These are phyloP conservation scores for Ogataea sp. DNA, from an alignment of 805 yeast species.

Conservation along the genomic window DNA sequence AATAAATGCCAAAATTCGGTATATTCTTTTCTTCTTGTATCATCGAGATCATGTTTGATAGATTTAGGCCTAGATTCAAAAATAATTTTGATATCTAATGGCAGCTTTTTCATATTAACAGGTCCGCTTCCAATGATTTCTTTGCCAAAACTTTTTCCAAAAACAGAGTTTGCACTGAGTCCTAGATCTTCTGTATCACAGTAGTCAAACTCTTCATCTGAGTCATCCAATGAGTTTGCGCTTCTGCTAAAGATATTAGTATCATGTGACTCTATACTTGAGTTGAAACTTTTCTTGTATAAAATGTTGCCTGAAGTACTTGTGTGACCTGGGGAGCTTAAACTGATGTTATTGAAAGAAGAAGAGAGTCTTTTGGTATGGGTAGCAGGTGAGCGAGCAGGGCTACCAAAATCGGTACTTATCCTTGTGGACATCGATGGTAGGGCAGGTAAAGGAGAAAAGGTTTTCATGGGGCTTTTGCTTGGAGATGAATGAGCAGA, in stretches of 20 bases:
- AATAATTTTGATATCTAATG: slow-evolving; percentile 16
- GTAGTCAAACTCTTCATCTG: neutral
- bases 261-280: neutral
- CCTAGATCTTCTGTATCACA: neutral
- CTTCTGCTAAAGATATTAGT: neutral
- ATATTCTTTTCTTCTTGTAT: slow-evolving; percentile 17
- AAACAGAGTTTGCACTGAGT: neutral
- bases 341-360: neutral
- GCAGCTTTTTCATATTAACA: slow-evolving; percentile 8
- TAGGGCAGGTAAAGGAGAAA: neutral
- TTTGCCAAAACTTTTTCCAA: neutral
- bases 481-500: neutral
- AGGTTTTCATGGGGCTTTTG: neutral
- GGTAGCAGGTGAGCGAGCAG: neutral
- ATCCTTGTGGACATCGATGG: neutral
- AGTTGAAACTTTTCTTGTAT: neutral
- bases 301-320: neutral
- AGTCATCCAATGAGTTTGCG: neutral
- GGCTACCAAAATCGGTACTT: neutral
- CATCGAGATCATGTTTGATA: slow-evolving; percentile 13
- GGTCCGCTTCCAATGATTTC: slow-evolving; percentile 1
- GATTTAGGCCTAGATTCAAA: slow-evolving; percentile 19
- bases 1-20: slow-evolving; percentile 22
- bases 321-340: neutral
- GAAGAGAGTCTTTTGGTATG: neutral